Evolutionary conservation across 371 early-diverging fungal species (phyloP).

Genomic region (Nosema muscidifuracis): DNA sequence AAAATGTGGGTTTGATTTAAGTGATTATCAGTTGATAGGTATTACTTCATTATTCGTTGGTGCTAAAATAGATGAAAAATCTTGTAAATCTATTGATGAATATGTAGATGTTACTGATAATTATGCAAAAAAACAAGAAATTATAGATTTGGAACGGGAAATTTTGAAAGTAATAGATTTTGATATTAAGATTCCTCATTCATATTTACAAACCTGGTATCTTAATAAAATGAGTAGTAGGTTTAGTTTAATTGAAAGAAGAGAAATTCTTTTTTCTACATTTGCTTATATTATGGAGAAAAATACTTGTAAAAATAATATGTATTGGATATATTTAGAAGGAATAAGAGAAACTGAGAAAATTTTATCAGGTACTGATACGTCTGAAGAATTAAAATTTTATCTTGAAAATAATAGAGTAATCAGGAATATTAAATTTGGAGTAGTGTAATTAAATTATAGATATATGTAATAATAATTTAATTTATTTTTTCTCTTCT

Average conservation of each 20-base stretch:
- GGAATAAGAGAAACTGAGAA: constrained; percentile 25
- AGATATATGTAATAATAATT: neutral
- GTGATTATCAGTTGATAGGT: constrained; percentile 59
- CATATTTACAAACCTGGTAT: constrained; percentile 5
- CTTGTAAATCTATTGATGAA: constrained; percentile 9
- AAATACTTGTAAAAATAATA: constrained; percentile 15
- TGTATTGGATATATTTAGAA: constrained; percentile 20
- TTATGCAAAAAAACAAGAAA: constrained; percentile 43
- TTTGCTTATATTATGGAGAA: constrained; percentile 37
- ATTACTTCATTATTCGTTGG: constrained; percentile 52
- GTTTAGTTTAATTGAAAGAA: neutral
- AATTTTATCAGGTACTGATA: constrained; percentile 1
- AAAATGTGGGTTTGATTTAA: constrained; percentile 13
- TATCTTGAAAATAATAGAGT: constrained; percentile 27
- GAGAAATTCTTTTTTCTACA: constrained; percentile 27
- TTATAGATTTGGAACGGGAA: constrained; percentile 51
- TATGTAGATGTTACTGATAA: constrained; percentile 57
- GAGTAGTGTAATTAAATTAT: neutral
- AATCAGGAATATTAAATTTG: neutral
- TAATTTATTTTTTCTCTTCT: no score
- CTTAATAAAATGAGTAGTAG: constrained; percentile 5
- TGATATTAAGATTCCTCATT: constrained; percentile 26
- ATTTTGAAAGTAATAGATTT: constrained; percentile 46
- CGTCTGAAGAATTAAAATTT: constrained; percentile 9
- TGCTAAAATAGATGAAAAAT: constrained; percentile 54